Evolutionary conservation across 345 rosid species (phyloP).

Genomic region (Psidium guajava): DNA sequence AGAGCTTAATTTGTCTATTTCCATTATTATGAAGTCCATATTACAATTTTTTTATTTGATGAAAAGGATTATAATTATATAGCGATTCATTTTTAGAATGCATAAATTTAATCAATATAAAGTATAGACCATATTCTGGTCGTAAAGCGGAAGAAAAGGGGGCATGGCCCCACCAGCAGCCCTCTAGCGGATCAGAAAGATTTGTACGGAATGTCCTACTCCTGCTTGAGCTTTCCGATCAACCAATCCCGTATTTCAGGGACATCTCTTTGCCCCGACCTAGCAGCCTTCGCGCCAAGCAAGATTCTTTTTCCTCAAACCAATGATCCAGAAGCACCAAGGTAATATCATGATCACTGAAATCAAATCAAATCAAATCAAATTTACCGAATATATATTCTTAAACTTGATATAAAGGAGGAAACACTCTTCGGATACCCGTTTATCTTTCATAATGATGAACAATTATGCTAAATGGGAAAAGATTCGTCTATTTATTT

Average conservation of each 20-base stretch:
- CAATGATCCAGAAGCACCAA: background rate
- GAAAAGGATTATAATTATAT: too few species aligned
- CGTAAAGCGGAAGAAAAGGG: too few species aligned
- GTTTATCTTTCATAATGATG: background rate
- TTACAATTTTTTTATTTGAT: background rate
- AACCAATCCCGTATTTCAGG: too few species aligned
- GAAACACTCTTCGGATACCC: background rate
- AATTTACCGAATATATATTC: background rate
- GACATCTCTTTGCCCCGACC: too few species aligned
- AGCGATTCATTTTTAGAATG: background rate
- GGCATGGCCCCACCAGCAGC: too few species aligned
- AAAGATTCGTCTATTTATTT: background rate
- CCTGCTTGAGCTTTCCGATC: too few species aligned
- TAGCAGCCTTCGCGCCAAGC: too few species aligned
- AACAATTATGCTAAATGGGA: background rate
- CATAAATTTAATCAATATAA: too few species aligned
- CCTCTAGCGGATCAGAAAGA: too few species aligned
- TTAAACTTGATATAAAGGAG: background rate
- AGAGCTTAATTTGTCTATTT: background rate
- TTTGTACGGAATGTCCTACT: too few species aligned
- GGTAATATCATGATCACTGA: background rate
- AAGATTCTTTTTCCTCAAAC: background rate
- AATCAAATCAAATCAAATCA: background rate
- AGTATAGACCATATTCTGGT: background rate
- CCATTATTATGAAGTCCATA: background rate